Conservation (phyloP, 148 eudicot genomes). For the Rhododendron henanense region DNA sequence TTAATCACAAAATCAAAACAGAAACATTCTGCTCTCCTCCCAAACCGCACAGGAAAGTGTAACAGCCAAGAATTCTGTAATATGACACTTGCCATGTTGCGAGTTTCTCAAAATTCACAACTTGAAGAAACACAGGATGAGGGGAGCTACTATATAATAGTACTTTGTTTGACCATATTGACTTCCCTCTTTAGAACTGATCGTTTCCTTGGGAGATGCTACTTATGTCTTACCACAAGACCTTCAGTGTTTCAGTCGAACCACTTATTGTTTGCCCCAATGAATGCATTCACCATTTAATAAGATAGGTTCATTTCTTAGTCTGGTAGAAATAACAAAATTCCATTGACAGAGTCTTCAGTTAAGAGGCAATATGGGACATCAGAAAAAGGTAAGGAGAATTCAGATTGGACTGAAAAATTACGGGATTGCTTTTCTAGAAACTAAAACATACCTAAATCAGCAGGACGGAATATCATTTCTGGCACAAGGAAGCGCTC, state of each 20-base stretch:
- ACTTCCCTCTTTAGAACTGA: not conserved
- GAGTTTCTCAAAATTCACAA: slow-evolving; percentile 2
- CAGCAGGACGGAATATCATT: slow-evolving; percentile 96
- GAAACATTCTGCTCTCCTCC: not conserved
- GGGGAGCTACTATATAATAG: not conserved
- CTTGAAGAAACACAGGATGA: slow-evolving; percentile 2
- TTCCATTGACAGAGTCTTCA: not conserved
- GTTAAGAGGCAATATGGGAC: not conserved
- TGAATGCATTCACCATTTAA: slow-evolving; percentile 2
- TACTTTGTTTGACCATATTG: not conserved
- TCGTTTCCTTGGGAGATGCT: not conserved
- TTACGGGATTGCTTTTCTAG: not conserved
- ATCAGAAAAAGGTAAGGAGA: too few relatives aligned
- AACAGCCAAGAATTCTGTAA: not conserved
- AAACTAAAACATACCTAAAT: slow-evolving; percentile 53
- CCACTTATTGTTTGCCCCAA: not conserved
- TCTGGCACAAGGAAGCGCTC: slow-evolving; percentile 99
- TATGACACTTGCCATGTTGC: not conserved
- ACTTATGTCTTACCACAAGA: not conserved
- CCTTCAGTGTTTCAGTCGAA: not conserved
- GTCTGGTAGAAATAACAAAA: not conserved
- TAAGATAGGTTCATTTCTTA: not conserved
- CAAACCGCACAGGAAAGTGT: not conserved
- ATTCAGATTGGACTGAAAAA: not conserved
- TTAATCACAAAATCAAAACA: not conserved